Conservation (phyloP, 305 asterid genomes). For the Fraxinus velutina region DNA sequence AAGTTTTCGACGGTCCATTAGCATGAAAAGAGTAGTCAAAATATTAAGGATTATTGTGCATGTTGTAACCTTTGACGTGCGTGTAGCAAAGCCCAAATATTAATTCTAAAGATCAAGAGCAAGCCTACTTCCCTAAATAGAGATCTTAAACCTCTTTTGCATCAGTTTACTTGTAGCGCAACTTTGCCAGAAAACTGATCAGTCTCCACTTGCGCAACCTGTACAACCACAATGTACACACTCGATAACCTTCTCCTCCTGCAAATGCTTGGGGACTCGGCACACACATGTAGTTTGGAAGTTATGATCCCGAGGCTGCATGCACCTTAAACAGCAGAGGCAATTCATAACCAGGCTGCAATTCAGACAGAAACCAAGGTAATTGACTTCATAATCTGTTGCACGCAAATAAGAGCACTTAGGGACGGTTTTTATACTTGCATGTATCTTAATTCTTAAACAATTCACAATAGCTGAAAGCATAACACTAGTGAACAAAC, state of each 20-base stretch:
- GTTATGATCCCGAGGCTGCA: conserved; percentile 85
- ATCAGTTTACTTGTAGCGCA: not conserved
- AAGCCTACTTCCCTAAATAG: not conserved
- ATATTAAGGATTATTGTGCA: not conserved
- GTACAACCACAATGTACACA: conserved; percentile 87
- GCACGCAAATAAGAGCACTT: not conserved
- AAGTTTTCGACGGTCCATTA: not conserved
- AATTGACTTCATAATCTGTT: not conserved
- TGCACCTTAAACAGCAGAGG: conserved; percentile 87
- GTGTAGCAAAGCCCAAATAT: not conserved
- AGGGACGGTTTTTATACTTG: not conserved
- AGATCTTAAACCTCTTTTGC: not conserved
- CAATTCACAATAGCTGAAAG: not conserved
- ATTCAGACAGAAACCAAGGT: conserved; percentile 17
- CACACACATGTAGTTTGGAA: conserved; percentile 86
- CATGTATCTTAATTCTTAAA: not conserved
- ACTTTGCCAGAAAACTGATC: conserved; percentile 14
- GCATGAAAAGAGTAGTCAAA: not conserved
- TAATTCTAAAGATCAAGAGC: not conserved
- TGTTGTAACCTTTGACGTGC: not conserved
- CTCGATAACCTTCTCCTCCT: conserved; percentile 87
- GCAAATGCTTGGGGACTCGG: conserved; percentile 84
- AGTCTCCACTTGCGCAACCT: conserved; percentile 90
- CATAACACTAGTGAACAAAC: not conserved
- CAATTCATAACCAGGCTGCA: conserved; percentile 86